phyloP scores from a whole-genome alignment of 192 early-diverging fungal genomes.

The Phlyctochytrium bullatum region DNA sequence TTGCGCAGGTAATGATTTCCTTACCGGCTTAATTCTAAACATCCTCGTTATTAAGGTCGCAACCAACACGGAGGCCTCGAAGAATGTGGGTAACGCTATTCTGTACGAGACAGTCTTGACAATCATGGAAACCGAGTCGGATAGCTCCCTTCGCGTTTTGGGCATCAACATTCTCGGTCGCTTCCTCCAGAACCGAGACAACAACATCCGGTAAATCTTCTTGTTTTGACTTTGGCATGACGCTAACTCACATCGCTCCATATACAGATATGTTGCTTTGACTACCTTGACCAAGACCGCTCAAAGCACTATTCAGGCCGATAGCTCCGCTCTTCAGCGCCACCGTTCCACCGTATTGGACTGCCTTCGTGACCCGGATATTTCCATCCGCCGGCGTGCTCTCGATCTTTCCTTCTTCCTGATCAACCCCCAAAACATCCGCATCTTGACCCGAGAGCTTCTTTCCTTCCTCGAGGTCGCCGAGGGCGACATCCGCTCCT shows the following conservation, averaged over 20 bases:
- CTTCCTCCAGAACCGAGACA: constrained; percentile 92
- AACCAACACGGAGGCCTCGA: constrained; percentile 87
- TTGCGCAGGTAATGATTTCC: constrained; percentile 94
- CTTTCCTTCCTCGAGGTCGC: constrained; percentile 89
- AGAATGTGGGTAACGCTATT: constrained; percentile 97
- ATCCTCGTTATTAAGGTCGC: constrained; percentile 71
- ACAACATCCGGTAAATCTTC: constrained; percentile 83
- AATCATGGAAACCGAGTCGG: constrained; percentile 92
- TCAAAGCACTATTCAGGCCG: constrained; percentile 64
- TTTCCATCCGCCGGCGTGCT: constrained; percentile 94
- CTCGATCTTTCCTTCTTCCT: constrained; percentile 95
- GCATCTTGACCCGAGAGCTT: constrained; percentile 88
- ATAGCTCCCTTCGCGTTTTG: constrained; percentile 85
- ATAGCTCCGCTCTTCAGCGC: constrained; percentile 92
- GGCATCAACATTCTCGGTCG: constrained; percentile 98
- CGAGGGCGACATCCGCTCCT: constrained; percentile 83
- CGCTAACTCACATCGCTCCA: neutral
- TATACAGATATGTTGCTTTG: constrained; percentile 86
- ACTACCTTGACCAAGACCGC: constrained; percentile 89
- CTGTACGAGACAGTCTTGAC: constrained; percentile 97
- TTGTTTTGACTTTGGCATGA: constrained; percentile 17
- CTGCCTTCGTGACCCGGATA: constrained; percentile 92
- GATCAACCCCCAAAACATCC: constrained; percentile 90
- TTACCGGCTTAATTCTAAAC: neutral
- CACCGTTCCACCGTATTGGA: constrained; percentile 96